Evolutionary conservation across 2,329 filamentous ascomycete genomes (phyloP).

Genomic region (Fusarium sp.): DNA sequence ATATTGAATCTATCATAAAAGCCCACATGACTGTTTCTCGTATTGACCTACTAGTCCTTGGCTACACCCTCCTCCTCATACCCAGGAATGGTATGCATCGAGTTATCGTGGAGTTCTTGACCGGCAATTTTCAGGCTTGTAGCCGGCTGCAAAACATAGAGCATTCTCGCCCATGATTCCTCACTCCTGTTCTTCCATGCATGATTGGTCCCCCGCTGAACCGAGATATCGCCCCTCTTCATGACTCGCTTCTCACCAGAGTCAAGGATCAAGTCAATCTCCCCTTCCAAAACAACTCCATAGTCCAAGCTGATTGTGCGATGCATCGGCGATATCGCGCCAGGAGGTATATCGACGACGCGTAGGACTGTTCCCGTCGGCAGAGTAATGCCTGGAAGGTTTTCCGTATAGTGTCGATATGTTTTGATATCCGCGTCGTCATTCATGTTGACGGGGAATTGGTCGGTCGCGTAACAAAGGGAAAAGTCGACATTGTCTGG

Average conservation of each 20-base stretch:
- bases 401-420: not conserved
- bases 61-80: not conserved
- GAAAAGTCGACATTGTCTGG: conserved; percentile 1
- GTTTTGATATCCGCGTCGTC: not conserved
- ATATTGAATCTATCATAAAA: accelerated
- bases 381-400: not conserved
- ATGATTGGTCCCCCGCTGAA: not conserved
- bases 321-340: not conserved
- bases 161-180: not conserved
- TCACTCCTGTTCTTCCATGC: not conserved
- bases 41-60: not conserved
- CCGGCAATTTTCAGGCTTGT: not conserved
- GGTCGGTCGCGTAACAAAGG: not conserved
- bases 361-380: not conserved
- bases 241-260: not conserved
- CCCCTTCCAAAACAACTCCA: not conserved
- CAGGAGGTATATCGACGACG: not conserved
- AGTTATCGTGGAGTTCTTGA: not conserved
- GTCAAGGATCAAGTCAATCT: not conserved
- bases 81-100: not conserved
- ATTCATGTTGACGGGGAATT: not conserved
- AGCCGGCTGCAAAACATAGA: not conserved
- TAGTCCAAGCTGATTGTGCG: not conserved
- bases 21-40: not conserved
- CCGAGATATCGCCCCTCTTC: not conserved